Evolutionary conservation across 441 rosid genomes (phyloP).

Genomic region (Erysimum cheiri): DNA sequence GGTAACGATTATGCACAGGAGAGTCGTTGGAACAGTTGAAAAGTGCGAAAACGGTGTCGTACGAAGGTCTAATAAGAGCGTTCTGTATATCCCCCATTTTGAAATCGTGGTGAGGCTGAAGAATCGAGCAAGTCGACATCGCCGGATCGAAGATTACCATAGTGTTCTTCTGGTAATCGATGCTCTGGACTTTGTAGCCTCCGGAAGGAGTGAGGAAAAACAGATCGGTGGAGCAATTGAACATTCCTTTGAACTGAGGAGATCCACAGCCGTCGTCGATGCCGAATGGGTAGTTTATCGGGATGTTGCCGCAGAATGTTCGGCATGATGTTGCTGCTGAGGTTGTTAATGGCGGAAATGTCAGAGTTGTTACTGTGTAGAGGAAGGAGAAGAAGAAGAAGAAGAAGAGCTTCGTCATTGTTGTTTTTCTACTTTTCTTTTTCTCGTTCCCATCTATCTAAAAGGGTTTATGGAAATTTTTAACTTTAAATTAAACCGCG

Average conservation of each 20-base stretch:
- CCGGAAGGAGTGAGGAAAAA: slow-evolving; percentile 85
- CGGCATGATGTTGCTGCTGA: slow-evolving; percentile 55
- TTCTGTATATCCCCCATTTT: slow-evolving; percentile 66
- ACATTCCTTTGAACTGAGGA: slow-evolving; percentile 69
- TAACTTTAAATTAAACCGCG: not conserved
- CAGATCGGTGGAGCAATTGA: slow-evolving; percentile 72
- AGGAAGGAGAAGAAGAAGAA: slow-evolving; percentile 32
- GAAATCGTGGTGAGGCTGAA: slow-evolving; percentile 90
- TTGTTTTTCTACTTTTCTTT: not conserved
- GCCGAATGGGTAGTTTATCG: slow-evolving; percentile 78
- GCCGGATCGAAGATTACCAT: slow-evolving; percentile 75
- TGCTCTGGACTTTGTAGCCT: slow-evolving; percentile 71
- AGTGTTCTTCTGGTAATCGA: slow-evolving; percentile 70
- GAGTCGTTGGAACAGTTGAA: slow-evolving; percentile 87
- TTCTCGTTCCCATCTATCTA: not conserved
- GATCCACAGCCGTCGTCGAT: slow-evolving; percentile 90
- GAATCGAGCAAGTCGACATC: slow-evolving; percentile 94
- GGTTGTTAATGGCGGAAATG: slow-evolving; percentile 36
- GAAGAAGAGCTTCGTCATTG: slow-evolving; percentile 38
- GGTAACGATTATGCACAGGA: slow-evolving; percentile 81
- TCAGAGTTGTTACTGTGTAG: slow-evolving; percentile 32
- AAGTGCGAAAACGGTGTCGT: slow-evolving; percentile 88
- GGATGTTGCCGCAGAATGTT: slow-evolving; percentile 61
- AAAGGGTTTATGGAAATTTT: slow-evolving; percentile 1
- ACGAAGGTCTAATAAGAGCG: slow-evolving; percentile 69